These are phyloP conservation scores for Fulvia fulva DNA, from an alignment of 2,329 filamentous ascomycete species.

Conservation along the genomic window DNA sequence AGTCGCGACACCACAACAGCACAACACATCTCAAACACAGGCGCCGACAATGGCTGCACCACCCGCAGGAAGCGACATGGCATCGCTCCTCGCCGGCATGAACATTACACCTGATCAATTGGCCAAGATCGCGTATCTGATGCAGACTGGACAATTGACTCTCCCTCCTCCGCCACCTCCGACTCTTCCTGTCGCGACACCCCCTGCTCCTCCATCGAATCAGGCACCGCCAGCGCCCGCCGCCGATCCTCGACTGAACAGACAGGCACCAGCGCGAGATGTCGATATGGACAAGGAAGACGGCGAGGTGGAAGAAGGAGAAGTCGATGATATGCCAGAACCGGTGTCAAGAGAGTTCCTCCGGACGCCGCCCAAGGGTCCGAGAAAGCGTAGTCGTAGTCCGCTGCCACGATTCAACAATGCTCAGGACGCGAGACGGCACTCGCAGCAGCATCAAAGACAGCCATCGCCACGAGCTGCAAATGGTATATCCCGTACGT, in stretches of 20 bases:
- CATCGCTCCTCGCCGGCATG: slow-evolving; percentile 9
- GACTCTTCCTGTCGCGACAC: not conserved
- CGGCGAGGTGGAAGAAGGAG: slow-evolving; percentile 72
- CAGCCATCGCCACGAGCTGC: slow-evolving; percentile 2
- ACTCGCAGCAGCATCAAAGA: slow-evolving; percentile 11
- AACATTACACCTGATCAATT: slow-evolving; percentile 30
- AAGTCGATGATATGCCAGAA: slow-evolving; percentile 37
- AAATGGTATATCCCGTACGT: not conserved
- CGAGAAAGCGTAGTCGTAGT: slow-evolving; percentile 21
- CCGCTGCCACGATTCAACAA: slow-evolving; percentile 5
- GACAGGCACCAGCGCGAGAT: slow-evolving; percentile 5
- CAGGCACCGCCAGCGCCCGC: not conserved
- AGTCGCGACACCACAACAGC: slow-evolving; percentile 7
- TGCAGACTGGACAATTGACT: slow-evolving; percentile 27
- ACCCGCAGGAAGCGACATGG: not conserved
- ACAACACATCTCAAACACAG: slow-evolving; percentile 7
- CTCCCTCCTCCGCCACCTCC: slow-evolving; percentile 18
- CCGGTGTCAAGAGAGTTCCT: slow-evolving; percentile 21
- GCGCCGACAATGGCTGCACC: slow-evolving; percentile 12
- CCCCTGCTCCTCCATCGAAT: not conserved
- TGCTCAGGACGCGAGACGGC: slow-evolving; percentile 7
- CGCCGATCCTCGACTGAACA: not conserved
- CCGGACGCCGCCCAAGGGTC: slow-evolving; percentile 28
- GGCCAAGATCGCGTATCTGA: slow-evolving; percentile 21
- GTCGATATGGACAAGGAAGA: slow-evolving; percentile 58